Conservation (phyloP, 306 rosid genomes). For the Rosa lucieae region DNA sequence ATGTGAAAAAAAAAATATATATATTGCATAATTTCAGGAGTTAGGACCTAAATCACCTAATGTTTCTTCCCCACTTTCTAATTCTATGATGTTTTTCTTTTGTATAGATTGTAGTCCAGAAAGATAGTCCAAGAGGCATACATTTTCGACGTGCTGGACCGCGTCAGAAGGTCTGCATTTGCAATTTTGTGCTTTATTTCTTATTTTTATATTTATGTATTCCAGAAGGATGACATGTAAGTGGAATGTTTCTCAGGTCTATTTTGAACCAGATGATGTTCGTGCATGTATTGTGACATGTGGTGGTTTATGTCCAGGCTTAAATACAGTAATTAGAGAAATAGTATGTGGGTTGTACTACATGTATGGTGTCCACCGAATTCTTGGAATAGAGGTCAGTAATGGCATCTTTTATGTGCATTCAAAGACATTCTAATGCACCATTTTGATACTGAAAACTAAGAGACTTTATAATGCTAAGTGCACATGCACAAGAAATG, state of each 20-base stretch:
- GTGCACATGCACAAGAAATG: neutral
- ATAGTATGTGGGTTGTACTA: slow-evolving; percentile 54
- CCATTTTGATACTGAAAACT: neutral
- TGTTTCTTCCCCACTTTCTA: neutral
- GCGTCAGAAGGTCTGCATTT: slow-evolving; percentile 39
- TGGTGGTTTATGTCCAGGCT: slow-evolving; percentile 62
- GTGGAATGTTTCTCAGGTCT: slow-evolving; percentile 37
- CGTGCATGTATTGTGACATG: slow-evolving; percentile 59
- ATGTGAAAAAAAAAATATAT: neutral
- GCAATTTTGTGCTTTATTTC: neutral
- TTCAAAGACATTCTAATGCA: neutral
- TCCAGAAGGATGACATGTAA: neutral
- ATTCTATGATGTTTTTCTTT: neutral
- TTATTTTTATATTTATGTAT: neutral
- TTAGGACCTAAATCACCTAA: neutral
- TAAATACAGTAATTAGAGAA: slow-evolving; percentile 58
- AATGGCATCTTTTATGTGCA: neutral
- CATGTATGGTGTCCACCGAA: slow-evolving; percentile 52
- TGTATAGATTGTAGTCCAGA: slow-evolving; percentile 39
- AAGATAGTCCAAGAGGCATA: slow-evolving; percentile 38
- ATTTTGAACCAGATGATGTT: slow-evolving; percentile 51
- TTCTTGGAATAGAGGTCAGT: slow-evolving; percentile 52
- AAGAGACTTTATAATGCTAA: neutral
- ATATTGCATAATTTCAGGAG: neutral
- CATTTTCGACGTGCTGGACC: slow-evolving; percentile 53